Percentiles rank a stretch among this genome's conserved stretches.
phyloP scores from a whole-genome alignment of 805 yeast species.

The Lachancea sp. region DNA sequence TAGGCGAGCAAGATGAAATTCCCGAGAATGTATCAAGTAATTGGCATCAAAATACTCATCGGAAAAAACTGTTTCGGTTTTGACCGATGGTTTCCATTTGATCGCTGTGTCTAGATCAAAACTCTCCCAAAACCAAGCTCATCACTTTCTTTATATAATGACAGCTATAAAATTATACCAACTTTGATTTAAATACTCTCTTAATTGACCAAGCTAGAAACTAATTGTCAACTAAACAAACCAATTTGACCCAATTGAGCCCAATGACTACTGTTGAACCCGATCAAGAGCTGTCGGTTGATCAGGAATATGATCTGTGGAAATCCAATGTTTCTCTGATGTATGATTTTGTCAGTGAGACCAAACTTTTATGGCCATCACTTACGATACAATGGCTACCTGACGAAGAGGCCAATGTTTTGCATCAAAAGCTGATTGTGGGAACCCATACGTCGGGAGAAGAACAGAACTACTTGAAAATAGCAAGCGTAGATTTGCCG shows the following conservation, averaged over 20 bases:
- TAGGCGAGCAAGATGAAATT: not conserved
- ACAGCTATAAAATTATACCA: not conserved
- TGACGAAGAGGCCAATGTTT: conserved; percentile 13
- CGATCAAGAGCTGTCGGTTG: conserved; percentile 24
- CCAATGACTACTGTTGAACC: conserved; percentile 1
- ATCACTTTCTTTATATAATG: not conserved
- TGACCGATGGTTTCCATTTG: too few relatives aligned
- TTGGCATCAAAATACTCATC: too few relatives aligned
- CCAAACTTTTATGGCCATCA: conserved; percentile 78
- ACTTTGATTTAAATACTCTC: not conserved
- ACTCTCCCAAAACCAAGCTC: too few relatives aligned
- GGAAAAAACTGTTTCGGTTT: too few relatives aligned
- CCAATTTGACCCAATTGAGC: not conserved
- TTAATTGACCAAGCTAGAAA: not conserved
- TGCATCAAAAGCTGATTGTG: conserved; percentile 48
- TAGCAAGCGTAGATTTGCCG: conserved; percentile 59
- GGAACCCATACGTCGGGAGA: conserved; percentile 74
- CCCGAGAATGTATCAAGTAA: too few relatives aligned
- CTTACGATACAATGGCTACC: conserved; percentile 76
- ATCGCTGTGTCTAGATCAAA: too few relatives aligned
- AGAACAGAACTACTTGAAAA: conserved; percentile 58
- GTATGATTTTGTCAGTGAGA: conserved; percentile 79
- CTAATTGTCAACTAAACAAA: not conserved
- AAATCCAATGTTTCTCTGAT: conserved; percentile 70
- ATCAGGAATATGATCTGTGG: conserved; percentile 71